A percentile compares a stretch with the other conserved stretches of the same genome.
These are phyloP conservation scores for Theileria parva DNA, from an alignment of 169 alveolate species.

Conservation along the genomic window DNA sequence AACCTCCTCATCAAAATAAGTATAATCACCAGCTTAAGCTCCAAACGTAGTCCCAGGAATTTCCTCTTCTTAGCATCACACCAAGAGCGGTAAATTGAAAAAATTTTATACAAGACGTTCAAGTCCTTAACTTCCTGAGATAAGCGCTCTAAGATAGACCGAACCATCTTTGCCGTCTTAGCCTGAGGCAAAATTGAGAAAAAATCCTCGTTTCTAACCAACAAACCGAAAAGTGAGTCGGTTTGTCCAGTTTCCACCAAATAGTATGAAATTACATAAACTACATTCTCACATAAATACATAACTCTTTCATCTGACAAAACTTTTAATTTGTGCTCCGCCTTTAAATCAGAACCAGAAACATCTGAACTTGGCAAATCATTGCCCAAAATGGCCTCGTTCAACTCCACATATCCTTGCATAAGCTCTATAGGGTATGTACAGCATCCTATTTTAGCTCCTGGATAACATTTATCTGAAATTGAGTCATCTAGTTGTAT, in stretches of 20 bases:
- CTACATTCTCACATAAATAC: conserved; percentile 49
- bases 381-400: conserved; percentile 44
- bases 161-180: conserved; percentile 74
- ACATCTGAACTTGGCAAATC: background rate
- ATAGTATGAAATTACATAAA: conserved; percentile 51
- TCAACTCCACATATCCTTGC: conserved; percentile 41
- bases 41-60: conserved; percentile 89
- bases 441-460: conserved; percentile 66
- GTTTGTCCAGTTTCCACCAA: conserved; percentile 65
- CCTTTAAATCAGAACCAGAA: background rate
- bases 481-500: conserved; percentile 33
- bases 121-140: conserved; percentile 72
- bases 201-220: conserved; percentile 73
- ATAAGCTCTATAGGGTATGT: conserved; percentile 52
- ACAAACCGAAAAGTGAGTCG: conserved; percentile 69
- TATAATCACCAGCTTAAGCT: conserved; percentile 88
- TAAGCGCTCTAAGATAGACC: conserved; percentile 71
- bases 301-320: conserved; percentile 60
- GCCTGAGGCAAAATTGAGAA: conserved; percentile 77
- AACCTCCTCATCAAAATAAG: conserved; percentile 79
- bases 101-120: conserved; percentile 77
- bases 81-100: conserved; percentile 89
- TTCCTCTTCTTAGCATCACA: conserved; percentile 90
- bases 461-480: conserved; percentile 52
- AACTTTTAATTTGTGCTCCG: conserved; percentile 17